Evolutionary conservation across 2,329 filamentous ascomycete genomes (phyloP).

Genomic region (Exserohilum turcica): DNA sequence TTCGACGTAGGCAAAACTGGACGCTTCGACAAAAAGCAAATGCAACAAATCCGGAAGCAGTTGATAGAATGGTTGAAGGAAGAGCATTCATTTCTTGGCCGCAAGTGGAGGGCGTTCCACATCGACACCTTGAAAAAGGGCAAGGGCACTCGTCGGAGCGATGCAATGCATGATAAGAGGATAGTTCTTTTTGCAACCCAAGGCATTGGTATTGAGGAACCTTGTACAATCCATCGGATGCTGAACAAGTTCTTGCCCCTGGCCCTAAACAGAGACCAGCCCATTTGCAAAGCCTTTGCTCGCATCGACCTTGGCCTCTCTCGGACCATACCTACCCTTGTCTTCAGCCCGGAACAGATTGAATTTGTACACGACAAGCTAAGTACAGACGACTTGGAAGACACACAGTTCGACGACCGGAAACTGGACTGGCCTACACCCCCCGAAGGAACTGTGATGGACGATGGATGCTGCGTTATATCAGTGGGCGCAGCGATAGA

Average conservation of each 20-base stretch:
- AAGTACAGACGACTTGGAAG: constrained; percentile 44
- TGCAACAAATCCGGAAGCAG: constrained; percentile 24
- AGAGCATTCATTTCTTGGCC: constrained; percentile 49
- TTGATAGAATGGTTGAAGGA: constrained; percentile 44
- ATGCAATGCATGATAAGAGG: constrained; percentile 24
- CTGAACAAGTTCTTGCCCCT: constrained; percentile 51
- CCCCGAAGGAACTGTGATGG: constrained; percentile 46
- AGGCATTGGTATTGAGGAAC: constrained; percentile 33
- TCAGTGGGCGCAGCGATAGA: constrained; percentile 63
- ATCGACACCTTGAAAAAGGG: constrained; percentile 44
- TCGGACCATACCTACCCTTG: constrained; percentile 44
- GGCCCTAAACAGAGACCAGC: constrained; percentile 40
- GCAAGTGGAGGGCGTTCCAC: constrained; percentile 50
- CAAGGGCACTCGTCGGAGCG: constrained; percentile 29
- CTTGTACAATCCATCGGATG: constrained; percentile 32
- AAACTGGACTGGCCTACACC: constrained; percentile 28
- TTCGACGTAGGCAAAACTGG: constrained; percentile 23
- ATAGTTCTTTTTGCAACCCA: constrained; percentile 46
- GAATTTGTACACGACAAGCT: constrained; percentile 33
- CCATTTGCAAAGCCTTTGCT: constrained; percentile 51
- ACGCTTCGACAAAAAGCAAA: constrained; percentile 14
- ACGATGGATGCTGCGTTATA: constrained; percentile 66
- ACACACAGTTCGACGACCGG: constrained; percentile 45
- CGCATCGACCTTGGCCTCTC: constrained; percentile 52
- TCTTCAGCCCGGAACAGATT: constrained; percentile 48